Percentiles rank a stretch among this genome's conserved stretches.
Evolutionary conservation across 371 early-diverging fungal genomes (phyloP).

Genomic region (Mortierella sp.): DNA sequence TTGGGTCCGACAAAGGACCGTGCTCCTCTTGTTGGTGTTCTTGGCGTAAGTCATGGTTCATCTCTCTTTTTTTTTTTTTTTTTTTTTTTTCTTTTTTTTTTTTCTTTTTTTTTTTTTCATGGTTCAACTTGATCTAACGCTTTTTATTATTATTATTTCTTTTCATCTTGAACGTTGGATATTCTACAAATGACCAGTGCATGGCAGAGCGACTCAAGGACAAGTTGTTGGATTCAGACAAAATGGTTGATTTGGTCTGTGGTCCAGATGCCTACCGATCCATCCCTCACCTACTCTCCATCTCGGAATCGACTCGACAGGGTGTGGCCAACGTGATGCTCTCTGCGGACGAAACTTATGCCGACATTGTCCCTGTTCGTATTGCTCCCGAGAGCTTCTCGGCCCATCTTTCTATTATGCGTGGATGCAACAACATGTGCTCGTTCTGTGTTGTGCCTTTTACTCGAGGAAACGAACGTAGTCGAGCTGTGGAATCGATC

Average conservation of each 20-base stretch:
- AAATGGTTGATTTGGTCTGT: conserved; percentile 82
- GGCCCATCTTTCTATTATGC: conserved; percentile 81
- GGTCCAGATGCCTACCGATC: conserved; percentile 86
- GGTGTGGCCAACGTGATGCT: conserved; percentile 87
- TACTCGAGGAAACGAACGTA: conserved; percentile 77
- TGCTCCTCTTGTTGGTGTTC: conserved; percentile 80
- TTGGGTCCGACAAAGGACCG: conserved; percentile 59
- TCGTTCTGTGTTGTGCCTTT: conserved; percentile 85
- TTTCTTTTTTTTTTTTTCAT: background rate
- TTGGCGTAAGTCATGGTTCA: conserved; percentile 68
- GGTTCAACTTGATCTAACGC: background rate
- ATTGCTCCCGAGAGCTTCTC: conserved; percentile 67
- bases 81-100: background rate
- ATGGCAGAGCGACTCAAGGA: conserved; percentile 86
- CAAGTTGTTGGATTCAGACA: conserved; percentile 75
- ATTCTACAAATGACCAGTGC: conserved; percentile 44
- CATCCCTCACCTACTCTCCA: conserved; percentile 75
- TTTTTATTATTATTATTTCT: background rate
- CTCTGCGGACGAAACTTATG: conserved; percentile 87
- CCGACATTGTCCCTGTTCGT: conserved; percentile 82
- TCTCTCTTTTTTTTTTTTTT: background rate
- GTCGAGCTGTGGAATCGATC: conserved; percentile 78
- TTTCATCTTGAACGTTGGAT: background rate
- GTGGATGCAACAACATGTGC: conserved; percentile 90
- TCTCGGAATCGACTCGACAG: conserved; percentile 70